Evolutionary conservation across 2,329 filamentous ascomycete genomes (phyloP).

Genomic region (Colletotrichum horii): DNA sequence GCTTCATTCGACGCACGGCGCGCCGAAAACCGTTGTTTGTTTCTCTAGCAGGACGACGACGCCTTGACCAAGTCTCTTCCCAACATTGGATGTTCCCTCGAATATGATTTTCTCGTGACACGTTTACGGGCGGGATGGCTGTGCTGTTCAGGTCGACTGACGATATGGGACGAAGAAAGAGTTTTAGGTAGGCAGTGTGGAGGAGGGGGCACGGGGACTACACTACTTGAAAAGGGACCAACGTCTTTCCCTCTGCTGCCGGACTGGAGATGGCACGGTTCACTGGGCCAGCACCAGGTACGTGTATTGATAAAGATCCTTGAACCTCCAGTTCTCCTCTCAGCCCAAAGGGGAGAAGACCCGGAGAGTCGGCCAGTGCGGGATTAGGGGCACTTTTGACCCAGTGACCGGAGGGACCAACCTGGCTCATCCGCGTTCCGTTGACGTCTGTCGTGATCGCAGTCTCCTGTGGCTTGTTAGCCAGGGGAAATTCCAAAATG

Average conservation of each 20-base stretch:
- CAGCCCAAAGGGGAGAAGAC: neutral
- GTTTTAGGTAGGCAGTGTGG: constrained; percentile 16
- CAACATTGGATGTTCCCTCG: neutral
- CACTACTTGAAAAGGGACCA: constrained; percentile 8
- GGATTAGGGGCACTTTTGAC: constrained; percentile 15
- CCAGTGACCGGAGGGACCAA: constrained; percentile 10
- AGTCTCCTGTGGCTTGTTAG: neutral
- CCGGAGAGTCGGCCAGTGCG: constrained; percentile 4
- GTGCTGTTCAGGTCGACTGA: neutral
- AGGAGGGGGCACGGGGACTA: constrained; percentile 5
- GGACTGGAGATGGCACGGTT: constrained; percentile 2
- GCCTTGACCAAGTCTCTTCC: neutral
- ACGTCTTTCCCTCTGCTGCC: neutral
- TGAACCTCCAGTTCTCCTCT: neutral
- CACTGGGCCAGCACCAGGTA: neutral
- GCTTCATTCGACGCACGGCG: neutral
- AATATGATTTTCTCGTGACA: neutral
- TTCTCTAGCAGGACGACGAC: neutral
- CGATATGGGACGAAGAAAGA: constrained; percentile 10
- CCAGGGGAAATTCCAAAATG: constrained; percentile 2
- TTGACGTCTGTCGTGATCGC: constrained; percentile 18
- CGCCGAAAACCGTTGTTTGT: neutral
- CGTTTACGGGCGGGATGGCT: neutral
- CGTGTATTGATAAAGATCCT: constrained; percentile 5
- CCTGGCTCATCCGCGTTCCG: neutral